Evolutionary conservation across 495 filamentous ascomycete genomes (phyloP), one percentile per base, ranked within the genome.

Genomic region (Elaphomyces granulatus): DNA sequence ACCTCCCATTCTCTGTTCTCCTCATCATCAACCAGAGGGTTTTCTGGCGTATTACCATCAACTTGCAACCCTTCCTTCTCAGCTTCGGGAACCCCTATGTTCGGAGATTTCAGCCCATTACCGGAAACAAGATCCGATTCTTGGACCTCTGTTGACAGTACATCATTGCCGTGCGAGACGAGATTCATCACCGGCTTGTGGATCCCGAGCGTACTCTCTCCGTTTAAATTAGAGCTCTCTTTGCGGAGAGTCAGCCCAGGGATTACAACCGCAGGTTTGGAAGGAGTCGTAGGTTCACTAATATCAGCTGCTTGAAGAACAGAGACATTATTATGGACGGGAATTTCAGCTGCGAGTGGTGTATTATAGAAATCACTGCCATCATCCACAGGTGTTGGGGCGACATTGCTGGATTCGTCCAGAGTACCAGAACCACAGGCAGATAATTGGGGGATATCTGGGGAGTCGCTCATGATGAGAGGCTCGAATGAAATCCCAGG

Each of bases 1-100:
- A 75, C 55, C 50, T 80, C 73, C 70, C 77, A 81, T 43, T 86
- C 84, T 3, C 82, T 79, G 40, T 83, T 72, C 23, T 66, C 69
- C 40, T 77, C 71, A 47, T 71, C 73, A 34, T 36, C 37, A 10
- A 34, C 36, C 34, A 43, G 40, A n/a, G 38, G 40, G 9, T 20
- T 20, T 2, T 41, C 48, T 8, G 42, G 34, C n/a, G 38, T 32
- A 34, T 23, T 31, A 8, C 38, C 15, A 2, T 26, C 37, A 19
- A 41, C 17, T n/a, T n/a, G n/a, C n/a, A n/a, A n/a, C n/a, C n/a
- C n/a, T n/a, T 32, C 37, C 20, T 45, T 44, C 7, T 19, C 34
- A 38, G 15, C 34, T 19, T 45, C 45, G n/a, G 33, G 15, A 35
- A 15, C 33, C 15, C 6, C 4, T 35, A 17, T 35, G 19, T n/a